These are phyloP conservation scores for Ascochyta rabiei DNA, from an alignment of 2,329 filamentous ascomycete genomes.

Conservation along the genomic window DNA sequence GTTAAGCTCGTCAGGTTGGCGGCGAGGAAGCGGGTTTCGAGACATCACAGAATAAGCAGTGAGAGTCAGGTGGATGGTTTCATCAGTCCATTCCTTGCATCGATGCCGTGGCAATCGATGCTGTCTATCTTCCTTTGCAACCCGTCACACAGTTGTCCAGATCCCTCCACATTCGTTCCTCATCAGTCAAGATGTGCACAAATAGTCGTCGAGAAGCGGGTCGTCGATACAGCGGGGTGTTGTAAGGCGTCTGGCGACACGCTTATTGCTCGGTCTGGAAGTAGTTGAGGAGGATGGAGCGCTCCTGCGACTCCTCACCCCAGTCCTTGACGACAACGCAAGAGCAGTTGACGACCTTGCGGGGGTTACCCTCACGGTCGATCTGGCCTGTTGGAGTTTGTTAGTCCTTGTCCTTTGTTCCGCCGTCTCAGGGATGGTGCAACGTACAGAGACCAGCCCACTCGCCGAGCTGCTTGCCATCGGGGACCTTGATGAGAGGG, in stretches of 20 bases:
- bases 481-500: slow-evolving; percentile 98
- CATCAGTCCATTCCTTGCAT: slow-evolving; percentile 12
- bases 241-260: slow-evolving; percentile 18
- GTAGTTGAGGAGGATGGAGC: slow-evolving; percentile 99
- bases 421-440: too few species aligned
- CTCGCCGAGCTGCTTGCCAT: slow-evolving; percentile 99
- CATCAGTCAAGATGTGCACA: slow-evolving; percentile 16
- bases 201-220: slow-evolving; percentile 2
- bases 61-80: slow-evolving; percentile 2
- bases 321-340: slow-evolving; percentile 99
- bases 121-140: slow-evolving; percentile 16
- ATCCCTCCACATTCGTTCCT: not conserved
- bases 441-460: slow-evolving; percentile 99
- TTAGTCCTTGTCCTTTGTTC: slow-evolving; percentile 1
- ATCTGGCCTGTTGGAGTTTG: slow-evolving; percentile 73
- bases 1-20: not conserved
- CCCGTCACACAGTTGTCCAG: slow-evolving; percentile 2
- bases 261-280: slow-evolving; percentile 82
- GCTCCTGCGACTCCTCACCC: slow-evolving; percentile 99
- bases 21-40: not conserved
- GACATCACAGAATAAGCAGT: not conserved
- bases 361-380: slow-evolving; percentile 98
- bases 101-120: slow-evolving; percentile 12
- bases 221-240: slow-evolving; percentile 4
- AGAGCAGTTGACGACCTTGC: slow-evolving; percentile 99